These are phyloP conservation scores for Stenogyne calaminthoides DNA, from an alignment of 305 asterid genomes.

Conservation along the genomic window DNA sequence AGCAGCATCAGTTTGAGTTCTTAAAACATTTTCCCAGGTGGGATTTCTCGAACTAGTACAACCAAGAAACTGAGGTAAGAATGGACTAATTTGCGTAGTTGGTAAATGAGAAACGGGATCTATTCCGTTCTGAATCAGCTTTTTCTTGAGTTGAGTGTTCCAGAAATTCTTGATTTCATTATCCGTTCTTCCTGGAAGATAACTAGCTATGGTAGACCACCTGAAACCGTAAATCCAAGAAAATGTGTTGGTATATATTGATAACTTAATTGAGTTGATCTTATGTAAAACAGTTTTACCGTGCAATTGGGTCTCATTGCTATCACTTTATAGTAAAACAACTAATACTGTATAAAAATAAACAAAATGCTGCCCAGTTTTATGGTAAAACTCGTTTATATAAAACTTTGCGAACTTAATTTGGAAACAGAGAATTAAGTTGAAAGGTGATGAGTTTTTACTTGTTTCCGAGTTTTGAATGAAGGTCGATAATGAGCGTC, in stretches of 20 bases:
- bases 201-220: conserved; percentile 49
- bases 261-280: not conserved
- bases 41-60: conserved; percentile 7
- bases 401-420: not conserved
- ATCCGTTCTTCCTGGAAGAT: conserved; percentile 46
- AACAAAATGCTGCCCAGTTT: no score
- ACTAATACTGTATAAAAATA: no score
- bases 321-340: no score
- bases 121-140: conserved; percentile 41
- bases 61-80: conserved; percentile 28
- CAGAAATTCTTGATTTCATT: conserved; percentile 52
- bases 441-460: not conserved
- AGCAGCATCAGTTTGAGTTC: conserved; percentile 25
- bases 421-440: not conserved
- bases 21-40: conserved; percentile 28
- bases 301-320: no score
- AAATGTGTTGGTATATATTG: not conserved
- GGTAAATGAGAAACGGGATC: conserved; percentile 45
- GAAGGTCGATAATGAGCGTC: conserved; percentile 41
- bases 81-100: conserved; percentile 27
- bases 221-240: conserved; percentile 25
- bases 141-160: conserved; percentile 46
- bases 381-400: no score
- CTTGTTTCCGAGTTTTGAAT: conserved; percentile 48
- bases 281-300: no score